Percentiles rank a stretch among this genome's conserved stretches.
These are phyloP conservation scores for Nannizziopsis arthrosporioides DNA, from an alignment of 2,329 filamentous ascomycete genomes.

Conservation along the genomic window DNA sequence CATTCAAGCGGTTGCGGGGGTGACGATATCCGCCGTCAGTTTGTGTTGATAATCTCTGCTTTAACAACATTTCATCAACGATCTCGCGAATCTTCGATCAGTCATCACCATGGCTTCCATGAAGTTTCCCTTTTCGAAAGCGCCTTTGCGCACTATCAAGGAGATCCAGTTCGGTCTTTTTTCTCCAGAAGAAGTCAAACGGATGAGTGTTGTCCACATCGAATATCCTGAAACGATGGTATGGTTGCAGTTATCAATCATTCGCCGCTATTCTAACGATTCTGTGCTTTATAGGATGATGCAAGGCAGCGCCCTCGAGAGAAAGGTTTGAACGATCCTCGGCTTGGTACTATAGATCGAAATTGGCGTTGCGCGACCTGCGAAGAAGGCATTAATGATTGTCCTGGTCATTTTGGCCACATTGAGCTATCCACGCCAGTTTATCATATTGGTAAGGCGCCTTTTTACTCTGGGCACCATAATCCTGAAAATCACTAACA, in stretches of 20 bases:
- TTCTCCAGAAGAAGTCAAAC: constrained; percentile 97
- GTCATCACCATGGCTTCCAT: constrained; percentile 73
- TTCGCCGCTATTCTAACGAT: constrained; percentile 7
- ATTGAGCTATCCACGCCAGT: constrained; percentile 96
- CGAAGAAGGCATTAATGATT: constrained; percentile 88
- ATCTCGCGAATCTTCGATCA: constrained; percentile 16
- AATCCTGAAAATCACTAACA: constrained; percentile 19
- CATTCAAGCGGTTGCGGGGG: too few relatives aligned
- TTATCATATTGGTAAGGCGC: constrained; percentile 60
- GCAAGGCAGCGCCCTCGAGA: constrained; percentile 80
- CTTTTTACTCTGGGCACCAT: neutral
- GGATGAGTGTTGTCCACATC: constrained; percentile 93
- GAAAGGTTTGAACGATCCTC: constrained; percentile 86
- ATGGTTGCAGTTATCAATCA: constrained; percentile 17
- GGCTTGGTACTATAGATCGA: constrained; percentile 90
- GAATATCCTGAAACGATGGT: constrained; percentile 97
- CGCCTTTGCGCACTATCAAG: constrained; percentile 92
- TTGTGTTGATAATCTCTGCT: neutral
- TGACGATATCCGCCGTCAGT: too few relatives aligned
- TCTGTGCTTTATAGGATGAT: constrained; percentile 53
- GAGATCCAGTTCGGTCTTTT: constrained; percentile 98
- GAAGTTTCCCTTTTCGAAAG: constrained; percentile 80
- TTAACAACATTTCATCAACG: constrained; percentile 10
- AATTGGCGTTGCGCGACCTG: constrained; percentile 94
- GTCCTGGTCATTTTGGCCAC: constrained; percentile 95